phyloP scores from a whole-genome alignment of 306 rosid species.

The Biancaea sappan region DNA sequence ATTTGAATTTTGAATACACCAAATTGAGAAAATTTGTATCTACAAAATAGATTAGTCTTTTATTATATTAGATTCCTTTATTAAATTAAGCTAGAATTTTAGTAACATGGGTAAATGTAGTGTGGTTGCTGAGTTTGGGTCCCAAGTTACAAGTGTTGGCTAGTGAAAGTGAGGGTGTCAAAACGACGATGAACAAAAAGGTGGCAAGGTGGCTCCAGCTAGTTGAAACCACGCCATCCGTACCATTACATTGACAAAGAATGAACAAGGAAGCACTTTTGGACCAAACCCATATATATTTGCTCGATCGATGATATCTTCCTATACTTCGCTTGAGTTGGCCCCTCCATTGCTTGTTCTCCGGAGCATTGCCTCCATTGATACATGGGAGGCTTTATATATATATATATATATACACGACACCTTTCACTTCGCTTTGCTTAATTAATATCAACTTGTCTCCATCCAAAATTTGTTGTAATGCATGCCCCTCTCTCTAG shows the following conservation, averaged over 20 bases:
- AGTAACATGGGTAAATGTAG: not conserved
- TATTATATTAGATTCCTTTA: no score
- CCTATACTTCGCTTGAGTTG: conserved; percentile 14
- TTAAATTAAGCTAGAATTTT: no score
- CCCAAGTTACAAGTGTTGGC: not conserved
- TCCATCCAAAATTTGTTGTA: not conserved
- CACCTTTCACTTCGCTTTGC: not conserved
- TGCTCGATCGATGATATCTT: not conserved
- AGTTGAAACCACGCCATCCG: not conserved
- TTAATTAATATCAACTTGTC: not conserved
- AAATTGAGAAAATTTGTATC: no score
- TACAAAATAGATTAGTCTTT: no score
- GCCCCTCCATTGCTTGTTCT: conserved; percentile 4
- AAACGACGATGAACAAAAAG: conserved; percentile 18
- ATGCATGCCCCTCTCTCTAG: not conserved
- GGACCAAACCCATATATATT: not conserved
- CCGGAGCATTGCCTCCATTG: conserved; percentile 27
- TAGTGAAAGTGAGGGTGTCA: conserved; percentile 14
- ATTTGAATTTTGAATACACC: no score
- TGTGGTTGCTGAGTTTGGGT: conserved; percentile 24
- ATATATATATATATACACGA: no score
- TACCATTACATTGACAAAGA: not conserved
- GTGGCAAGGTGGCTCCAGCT: conserved; percentile 5
- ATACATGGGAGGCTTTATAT: not conserved
- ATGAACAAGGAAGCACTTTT: not conserved